Conservation (phyloP, 2,329 filamentous ascomycete genomes). For the Tolypocladium ovalisporum region DNA sequence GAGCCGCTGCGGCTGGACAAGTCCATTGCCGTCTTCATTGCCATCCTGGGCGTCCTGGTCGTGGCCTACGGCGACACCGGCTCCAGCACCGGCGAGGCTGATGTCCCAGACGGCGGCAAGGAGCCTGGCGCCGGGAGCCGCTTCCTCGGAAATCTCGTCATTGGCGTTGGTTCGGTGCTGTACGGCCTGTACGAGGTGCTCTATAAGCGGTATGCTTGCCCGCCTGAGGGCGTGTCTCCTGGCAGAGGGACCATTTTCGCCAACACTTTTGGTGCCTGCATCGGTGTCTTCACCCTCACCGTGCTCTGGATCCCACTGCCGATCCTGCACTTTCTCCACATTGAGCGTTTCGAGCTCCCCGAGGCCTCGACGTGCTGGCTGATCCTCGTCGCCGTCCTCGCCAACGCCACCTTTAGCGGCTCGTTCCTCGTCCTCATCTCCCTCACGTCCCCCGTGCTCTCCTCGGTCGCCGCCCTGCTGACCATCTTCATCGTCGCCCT, state of each 20-base stretch:
- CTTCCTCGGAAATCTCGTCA: conserved; percentile 79
- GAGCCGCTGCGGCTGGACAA: conserved; percentile 81
- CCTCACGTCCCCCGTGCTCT: conserved; percentile 84
- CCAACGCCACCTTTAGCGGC: conserved; percentile 88
- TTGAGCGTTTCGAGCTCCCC: conserved; percentile 77
- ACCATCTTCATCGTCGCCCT: conserved; percentile 96
- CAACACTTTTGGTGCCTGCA: conserved; percentile 80
- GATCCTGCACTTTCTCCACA: conserved; percentile 64
- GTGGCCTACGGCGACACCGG: conserved; percentile 81
- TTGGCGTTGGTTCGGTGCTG: conserved; percentile 79
- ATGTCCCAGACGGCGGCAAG: conserved; percentile 9
- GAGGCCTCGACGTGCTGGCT: conserved; percentile 68
- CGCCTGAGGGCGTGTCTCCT: conserved; percentile 75
- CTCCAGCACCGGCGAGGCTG: conserved; percentile 28
- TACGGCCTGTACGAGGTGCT: conserved; percentile 97
- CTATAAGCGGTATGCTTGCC: conserved; percentile 89
- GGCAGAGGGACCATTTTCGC: conserved; percentile 93
- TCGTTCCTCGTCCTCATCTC: conserved; percentile 89
- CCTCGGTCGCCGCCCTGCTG: conserved; percentile 81
- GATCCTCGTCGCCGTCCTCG: conserved; percentile 66
- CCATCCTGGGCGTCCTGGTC: conserved; percentile 82
- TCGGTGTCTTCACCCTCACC: conserved; percentile 73
- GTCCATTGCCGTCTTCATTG: conserved; percentile 73
- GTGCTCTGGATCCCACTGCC: conserved; percentile 91
- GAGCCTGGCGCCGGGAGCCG: conserved; percentile 44